Evolutionary conservation across 1,139 yeast species (phyloP), one percentile per base, ranked within the genome.

Genomic region (Kurtzmaniella quercitrusa): DNA sequence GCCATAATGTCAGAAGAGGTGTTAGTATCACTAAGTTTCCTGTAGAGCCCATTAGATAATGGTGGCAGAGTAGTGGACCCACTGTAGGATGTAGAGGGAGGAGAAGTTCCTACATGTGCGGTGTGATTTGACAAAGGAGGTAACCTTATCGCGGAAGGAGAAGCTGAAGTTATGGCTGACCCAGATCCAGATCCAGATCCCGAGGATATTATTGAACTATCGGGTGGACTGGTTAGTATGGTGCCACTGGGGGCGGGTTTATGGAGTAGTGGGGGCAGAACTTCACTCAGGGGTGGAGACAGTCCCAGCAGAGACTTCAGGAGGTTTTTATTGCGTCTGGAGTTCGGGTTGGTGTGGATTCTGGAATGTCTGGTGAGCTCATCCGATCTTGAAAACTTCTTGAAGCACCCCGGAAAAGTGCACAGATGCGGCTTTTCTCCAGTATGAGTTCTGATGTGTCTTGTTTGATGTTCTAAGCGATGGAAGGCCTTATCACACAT

Each of bases 351-450:
- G 17, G 85, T 81, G 62, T 91, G 98, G 45, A 90, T 91, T 51
- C 96, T 73, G 40, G 85, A 73, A 62, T 91, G 98, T 53, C 98
- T 74, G 27, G 96, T 91, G 48, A 91, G 72, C 65, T 91, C 98
- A 62, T 91, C 98, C 41, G 90, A 81, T 46, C 98, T 73, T 43
- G 93, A 82, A 58, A 91, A 91, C 48, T 86, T 78, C 64, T 91
- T 91, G 47, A 78, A 70, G 63, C 98, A 91, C 1, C 95, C 95
- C 0, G 95, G 95, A 55, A 79, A 89, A 7, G 85, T 77, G 63
- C 98, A 91, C 40, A 81, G 81, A 58, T 90, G 96, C 18, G 97
- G 96, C 60, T 89, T 87, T 59, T 90, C 97, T 31, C 98, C 98
- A 0, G 98, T 91, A 60, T 91, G 98, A 6, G 97, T 91, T 49